phyloP scores from a whole-genome alignment of 2,329 filamentous ascomycete genomes.

The Colletotrichum camelliae region DNA sequence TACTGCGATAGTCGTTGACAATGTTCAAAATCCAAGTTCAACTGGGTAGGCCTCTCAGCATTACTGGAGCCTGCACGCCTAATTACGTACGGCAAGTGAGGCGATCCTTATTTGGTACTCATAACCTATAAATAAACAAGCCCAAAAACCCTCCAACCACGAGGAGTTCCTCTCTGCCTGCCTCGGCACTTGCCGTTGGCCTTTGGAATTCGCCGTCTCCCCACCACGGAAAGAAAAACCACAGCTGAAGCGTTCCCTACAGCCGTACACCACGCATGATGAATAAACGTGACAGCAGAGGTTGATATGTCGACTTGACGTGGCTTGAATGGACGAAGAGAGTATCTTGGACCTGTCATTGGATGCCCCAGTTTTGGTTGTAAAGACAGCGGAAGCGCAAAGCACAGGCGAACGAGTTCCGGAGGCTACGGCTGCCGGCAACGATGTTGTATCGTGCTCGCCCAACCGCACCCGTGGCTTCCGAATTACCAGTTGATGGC shows the following conservation, averaged over 20 bases:
- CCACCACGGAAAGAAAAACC: not conserved
- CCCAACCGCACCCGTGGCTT: not conserved
- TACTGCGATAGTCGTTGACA: not conserved
- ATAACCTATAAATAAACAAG: not conserved
- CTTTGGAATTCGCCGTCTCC: not conserved
- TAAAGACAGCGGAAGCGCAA: constrained; percentile 80
- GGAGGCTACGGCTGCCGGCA: constrained; percentile 29
- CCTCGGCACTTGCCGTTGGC: not conserved
- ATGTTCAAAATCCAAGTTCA: not conserved
- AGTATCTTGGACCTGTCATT: constrained; percentile 76
- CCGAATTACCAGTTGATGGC: not conserved
- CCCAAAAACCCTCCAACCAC: not conserved
- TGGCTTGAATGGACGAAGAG: constrained; percentile 63
- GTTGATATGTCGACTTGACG: constrained; percentile 69
- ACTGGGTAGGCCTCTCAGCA: not conserved
- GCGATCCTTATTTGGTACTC: not conserved
- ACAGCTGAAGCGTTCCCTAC: not conserved
- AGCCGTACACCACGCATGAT: constrained; percentile 17
- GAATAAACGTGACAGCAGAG: constrained; percentile 34
- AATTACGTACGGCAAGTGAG: not conserved
- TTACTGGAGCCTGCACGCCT: not conserved
- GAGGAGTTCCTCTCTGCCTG: not conserved
- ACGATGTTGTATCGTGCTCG: constrained; percentile 3
- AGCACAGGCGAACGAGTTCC: constrained; percentile 68
- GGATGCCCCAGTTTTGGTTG: constrained; percentile 84